Evolutionary conservation across 1,139 yeast genomes (phyloP).

Genomic region (Candida pseudoviswanathii): DNA sequence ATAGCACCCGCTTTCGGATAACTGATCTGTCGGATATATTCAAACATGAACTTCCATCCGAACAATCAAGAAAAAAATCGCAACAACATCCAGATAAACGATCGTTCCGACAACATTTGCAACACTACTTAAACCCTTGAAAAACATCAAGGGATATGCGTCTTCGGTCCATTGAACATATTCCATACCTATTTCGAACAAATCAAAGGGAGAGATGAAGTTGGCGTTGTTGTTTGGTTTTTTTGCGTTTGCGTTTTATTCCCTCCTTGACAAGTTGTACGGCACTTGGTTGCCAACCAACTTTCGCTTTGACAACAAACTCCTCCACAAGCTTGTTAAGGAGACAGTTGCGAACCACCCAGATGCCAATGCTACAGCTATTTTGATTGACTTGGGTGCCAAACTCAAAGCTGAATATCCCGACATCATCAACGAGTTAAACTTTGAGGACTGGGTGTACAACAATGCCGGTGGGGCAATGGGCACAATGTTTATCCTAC

Average conservation of each 20-base stretch:
- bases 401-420: slow-evolving; percentile 62
- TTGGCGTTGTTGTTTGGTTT: slow-evolving; percentile 19
- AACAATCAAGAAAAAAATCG: background rate
- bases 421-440: slow-evolving; percentile 64
- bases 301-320: slow-evolving; percentile 59
- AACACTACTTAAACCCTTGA: background rate
- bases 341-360: slow-evolving; percentile 55
- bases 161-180: background rate
- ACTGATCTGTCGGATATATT: background rate
- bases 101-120: background rate
- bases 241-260: slow-evolving; percentile 30
- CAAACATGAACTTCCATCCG: too few relatives aligned
- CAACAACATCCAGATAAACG: background rate
- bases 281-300: slow-evolving; percentile 67
- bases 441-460: slow-evolving; percentile 87
- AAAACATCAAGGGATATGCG: background rate
- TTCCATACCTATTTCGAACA: background rate
- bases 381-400: slow-evolving; percentile 62
- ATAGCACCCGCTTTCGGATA: too few relatives aligned
- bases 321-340: slow-evolving; percentile 49
- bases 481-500: slow-evolving; percentile 95
- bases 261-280: slow-evolving; percentile 44
- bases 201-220: slow-evolving; percentile 9
- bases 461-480: slow-evolving; percentile 98
- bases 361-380: slow-evolving; percentile 61